phyloP scores from a whole-genome alignment of 2,329 filamentous ascomycete species.

The Trichoderma lentiforme region DNA sequence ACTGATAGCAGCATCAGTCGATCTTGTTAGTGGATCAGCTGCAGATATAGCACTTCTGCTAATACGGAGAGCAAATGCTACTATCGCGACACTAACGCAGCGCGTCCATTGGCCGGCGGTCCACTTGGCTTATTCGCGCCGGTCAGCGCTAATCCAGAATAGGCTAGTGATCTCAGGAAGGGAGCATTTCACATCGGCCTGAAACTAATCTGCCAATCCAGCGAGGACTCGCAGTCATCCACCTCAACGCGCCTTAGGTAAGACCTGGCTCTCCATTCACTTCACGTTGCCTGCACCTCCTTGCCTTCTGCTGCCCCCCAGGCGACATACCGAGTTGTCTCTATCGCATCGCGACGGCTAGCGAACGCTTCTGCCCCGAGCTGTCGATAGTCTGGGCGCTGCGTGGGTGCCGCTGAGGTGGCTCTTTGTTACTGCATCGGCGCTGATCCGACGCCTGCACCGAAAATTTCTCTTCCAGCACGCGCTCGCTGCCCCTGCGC shows the following conservation, averaged over 20 bases:
- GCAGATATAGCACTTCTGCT: neutral
- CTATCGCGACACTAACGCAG: slow-evolving; percentile 17
- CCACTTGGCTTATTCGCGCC: slow-evolving; percentile 21
- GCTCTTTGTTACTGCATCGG: slow-evolving; percentile 14
- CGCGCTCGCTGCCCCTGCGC: slow-evolving; percentile 18
- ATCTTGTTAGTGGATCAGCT: neutral
- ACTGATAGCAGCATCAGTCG: neutral
- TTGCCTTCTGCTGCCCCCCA: slow-evolving; percentile 22
- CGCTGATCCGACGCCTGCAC: slow-evolving; percentile 22
- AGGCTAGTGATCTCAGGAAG: slow-evolving; percentile 23
- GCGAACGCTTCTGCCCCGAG: slow-evolving; percentile 15
- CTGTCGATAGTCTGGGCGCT: slow-evolving; percentile 10
- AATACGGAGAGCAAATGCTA: neutral
- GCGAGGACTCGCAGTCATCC: slow-evolving; percentile 30
- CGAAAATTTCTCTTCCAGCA: slow-evolving; percentile 34
- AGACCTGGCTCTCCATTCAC: slow-evolving; percentile 28
- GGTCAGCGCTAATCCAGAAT: slow-evolving; percentile 29
- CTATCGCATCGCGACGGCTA: slow-evolving; percentile 16
- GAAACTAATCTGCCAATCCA: slow-evolving; percentile 32
- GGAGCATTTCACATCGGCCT: slow-evolving; percentile 29
- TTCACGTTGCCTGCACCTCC: slow-evolving; percentile 23
- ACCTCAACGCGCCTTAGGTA: slow-evolving; percentile 33
- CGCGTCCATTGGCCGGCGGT: slow-evolving; percentile 25
- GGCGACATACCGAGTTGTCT: slow-evolving; percentile 16
- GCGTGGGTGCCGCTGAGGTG: slow-evolving; percentile 16